A percentile compares a stretch with the other conserved stretches of the same genome.
Evolutionary conservation across 768 basidiomycete genomes (phyloP).

Genomic region (Pleurotus cornucopiae): DNA sequence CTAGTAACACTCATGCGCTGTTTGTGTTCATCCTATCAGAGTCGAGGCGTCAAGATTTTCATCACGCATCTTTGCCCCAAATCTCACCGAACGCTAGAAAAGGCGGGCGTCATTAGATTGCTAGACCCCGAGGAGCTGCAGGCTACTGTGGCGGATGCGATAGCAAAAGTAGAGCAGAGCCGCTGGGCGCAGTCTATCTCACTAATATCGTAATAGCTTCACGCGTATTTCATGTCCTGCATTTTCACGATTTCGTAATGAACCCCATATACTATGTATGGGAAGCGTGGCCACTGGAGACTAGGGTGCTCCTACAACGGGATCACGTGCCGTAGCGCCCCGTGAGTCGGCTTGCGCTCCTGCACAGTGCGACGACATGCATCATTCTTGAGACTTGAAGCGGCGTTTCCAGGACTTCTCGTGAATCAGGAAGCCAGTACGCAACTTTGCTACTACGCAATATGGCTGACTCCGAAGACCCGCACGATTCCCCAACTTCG

Average conservation of each 20-base stretch:
- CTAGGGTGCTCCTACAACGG: too few species aligned
- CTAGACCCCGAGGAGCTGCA: constrained; percentile 45
- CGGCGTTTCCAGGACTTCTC: too few species aligned
- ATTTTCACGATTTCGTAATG: too few species aligned
- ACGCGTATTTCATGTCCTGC: too few species aligned
- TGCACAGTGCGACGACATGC: too few species aligned
- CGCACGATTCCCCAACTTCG: not conserved
- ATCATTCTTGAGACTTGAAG: too few species aligned
- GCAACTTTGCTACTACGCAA: not conserved
- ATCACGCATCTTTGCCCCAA: constrained; percentile 43
- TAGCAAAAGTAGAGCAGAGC: constrained; percentile 27
- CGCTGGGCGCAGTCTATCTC: constrained; percentile 20
- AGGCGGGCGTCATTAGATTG: constrained; percentile 48
- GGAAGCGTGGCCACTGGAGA: too few species aligned
- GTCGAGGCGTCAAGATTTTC: constrained; percentile 45
- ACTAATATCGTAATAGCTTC: not conserved
- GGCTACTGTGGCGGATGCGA: constrained; percentile 48
- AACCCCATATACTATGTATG: too few species aligned
- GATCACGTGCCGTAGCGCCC: too few species aligned
- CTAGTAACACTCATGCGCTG: not conserved
- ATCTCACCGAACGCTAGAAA: constrained; percentile 37
- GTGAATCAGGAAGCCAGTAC: too few species aligned
- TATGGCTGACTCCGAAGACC: not conserved
- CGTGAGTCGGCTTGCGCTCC: too few species aligned
- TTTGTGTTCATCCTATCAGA: constrained; percentile 22